phyloP scores from a whole-genome alignment of 78 protist genomes.

The Chrysochromulina parva region DNA sequence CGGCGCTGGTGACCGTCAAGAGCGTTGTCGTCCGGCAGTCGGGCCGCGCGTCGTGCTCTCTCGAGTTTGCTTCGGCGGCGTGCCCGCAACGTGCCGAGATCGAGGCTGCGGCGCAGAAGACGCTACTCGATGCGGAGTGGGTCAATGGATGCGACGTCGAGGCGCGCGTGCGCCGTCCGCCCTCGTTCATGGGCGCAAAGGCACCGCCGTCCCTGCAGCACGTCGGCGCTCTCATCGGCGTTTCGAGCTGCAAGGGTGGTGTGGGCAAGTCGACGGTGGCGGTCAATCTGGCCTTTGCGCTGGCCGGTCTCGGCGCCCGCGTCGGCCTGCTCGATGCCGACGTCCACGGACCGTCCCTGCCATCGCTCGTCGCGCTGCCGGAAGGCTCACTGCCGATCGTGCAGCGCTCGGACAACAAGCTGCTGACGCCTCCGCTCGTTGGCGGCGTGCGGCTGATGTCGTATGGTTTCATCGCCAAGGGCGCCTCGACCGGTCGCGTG shows the following conservation, averaged over 20 bases:
- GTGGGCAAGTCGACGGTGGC: slow-evolving; percentile 94
- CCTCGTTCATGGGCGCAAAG: not conserved
- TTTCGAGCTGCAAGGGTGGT: slow-evolving; percentile 88
- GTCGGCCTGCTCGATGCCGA: slow-evolving; percentile 83
- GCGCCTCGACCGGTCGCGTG: not conserved
- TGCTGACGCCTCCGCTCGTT: not conserved
- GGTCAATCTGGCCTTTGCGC: slow-evolving; percentile 53
- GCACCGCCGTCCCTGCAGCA: slow-evolving; percentile 16
- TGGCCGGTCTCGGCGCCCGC: not conserved
- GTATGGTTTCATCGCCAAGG: slow-evolving; percentile 26
- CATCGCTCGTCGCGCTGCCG: slow-evolving; percentile 42
- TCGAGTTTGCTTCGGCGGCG: too few relatives aligned
- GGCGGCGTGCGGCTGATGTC: slow-evolving; percentile 10
- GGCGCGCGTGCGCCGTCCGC: not conserved
- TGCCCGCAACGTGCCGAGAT: not conserved
- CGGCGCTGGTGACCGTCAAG: too few relatives aligned
- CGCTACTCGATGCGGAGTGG: not conserved
- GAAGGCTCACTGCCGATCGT: not conserved
- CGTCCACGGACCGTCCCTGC: slow-evolving; percentile 88
- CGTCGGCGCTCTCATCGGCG: slow-evolving; percentile 31
- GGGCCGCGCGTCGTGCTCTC: too few relatives aligned
- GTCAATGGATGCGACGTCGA: not conserved
- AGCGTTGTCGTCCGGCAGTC: too few relatives aligned
- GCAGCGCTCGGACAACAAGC: not conserved
- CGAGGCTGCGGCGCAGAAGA: not conserved